Base-by-base conservation (phyloP, 2,329 filamentous ascomycete genomes). In the Emergomyces pasteurianus region DNA sequence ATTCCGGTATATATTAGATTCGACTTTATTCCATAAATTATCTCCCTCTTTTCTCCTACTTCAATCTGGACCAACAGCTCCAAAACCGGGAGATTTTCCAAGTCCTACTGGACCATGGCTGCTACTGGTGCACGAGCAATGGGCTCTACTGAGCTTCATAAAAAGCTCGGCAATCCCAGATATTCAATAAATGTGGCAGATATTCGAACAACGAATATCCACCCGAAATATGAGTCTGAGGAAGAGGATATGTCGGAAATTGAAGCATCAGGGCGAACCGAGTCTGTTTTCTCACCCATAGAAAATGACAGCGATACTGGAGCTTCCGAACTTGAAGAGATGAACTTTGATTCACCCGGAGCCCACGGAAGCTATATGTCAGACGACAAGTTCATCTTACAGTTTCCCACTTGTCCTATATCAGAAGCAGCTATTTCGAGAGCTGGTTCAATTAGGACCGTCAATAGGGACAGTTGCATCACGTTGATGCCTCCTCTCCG, bases 171-270 rank as follows among this genome's bases (percentile, higher is more conserved):
- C 18, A 46, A 43, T 34, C 36, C 36, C 12, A 40, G 28, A 40
- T 16, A 21, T 14, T 50, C 46, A 43, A 53, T 59, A 40, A 21
- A 53, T 7, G 49, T 59, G 12, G 36, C 46, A 10, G 31, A 42
- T 53, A 42, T 59, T 40, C 18, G 58, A 23, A 8, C 26, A 9
- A 21, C n/a, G 5, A 47, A 49, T 42, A 62, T 64, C 50, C 58
- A 57, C 6, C 54, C 23, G 40, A 59, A 58, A 55, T 66, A 66
- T 47, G 64, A 65, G 60, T 64, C 65, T 1, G 64, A 64, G 18
- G 65, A 66, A 36, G 65, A 66, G 40, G 63, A 65, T 38, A 53
- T 63, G 34, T 66, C 64, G 34, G 65, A 64, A 54, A 28, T 59
- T 1, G 65, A 65, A 42, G 31, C 46, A 23, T 42, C 61, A 28